Evolutionary conservation across 495 filamentous ascomycete species (phyloP), one percentile per base, ranked within the genome.

Genomic region (Achaetomiella virescens): DNA sequence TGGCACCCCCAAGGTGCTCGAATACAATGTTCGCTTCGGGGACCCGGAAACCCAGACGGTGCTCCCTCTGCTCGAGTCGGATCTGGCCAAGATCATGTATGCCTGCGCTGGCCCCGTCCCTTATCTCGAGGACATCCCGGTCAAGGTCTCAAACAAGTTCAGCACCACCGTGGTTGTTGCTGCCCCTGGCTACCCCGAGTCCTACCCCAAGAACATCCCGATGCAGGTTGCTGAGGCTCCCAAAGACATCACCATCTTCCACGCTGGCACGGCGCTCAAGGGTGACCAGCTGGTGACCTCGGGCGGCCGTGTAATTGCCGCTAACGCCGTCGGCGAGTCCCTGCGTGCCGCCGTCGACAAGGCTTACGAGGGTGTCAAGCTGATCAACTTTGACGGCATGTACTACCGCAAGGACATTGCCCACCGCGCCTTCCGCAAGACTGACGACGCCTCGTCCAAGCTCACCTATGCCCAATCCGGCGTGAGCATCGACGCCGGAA

Each of bases 1-100:
- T 58, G 93, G 93, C 1, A 51, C 54, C 86, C 66, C 93, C 6
- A 95, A 90, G 74, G 84, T 87, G 7, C 81, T 98, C 25, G 93
- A 98, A 71, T 98, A 98, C 74, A 98, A 98, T 62, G 91, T 96
- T 47, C 85, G 93, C 51, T 96, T 96, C 59, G 93, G 93, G 31
- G 92, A 98, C 61, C 93, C 93, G 18, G 93, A 98, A 72, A 95
- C 90, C 0, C 92, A 98, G 74, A 97, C 90, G 11, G 78, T 96
- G 7, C 77, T 98, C 7, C 86, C 90, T 14, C 78, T 97, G 18
- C 76, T 98, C 46, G 86, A 93, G 55, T 88, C 87, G 35, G 92
- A 98, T 73, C 75, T 98, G 55, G 92, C 91, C 1, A 83, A 96
- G 68, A 81, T 97, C 50, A 90, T 97, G 84, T 74, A 89, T 43